A percentile compares a stretch with the other conserved stretches of the same genome.
Evolutionary conservation across 345 rosid genomes (phyloP).

Genomic region (Pistacia vera): DNA sequence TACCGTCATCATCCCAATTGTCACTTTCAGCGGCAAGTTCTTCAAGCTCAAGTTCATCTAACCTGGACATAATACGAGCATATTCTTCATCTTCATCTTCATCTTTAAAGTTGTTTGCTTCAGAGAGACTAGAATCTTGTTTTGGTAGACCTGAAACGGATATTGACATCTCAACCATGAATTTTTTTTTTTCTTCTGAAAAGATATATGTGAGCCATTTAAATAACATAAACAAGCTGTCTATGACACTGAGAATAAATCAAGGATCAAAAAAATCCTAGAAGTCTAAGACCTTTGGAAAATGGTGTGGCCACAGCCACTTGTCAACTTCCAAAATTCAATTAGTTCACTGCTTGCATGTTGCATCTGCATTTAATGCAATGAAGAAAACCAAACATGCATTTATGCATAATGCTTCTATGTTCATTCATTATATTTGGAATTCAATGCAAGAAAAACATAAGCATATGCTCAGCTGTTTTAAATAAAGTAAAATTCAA

Average conservation of each 20-base stretch:
- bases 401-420: too few relatives aligned
- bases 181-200: neutral
- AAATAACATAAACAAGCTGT: neutral
- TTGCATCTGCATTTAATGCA: too few relatives aligned
- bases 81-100: slow-evolving; percentile 64
- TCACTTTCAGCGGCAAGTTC: slow-evolving; percentile 64
- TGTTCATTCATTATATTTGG: too few relatives aligned
- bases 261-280: neutral
- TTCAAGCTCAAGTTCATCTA: slow-evolving; percentile 92
- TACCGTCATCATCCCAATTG: slow-evolving; percentile 25
- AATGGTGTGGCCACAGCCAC: too few relatives aligned
- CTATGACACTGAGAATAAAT: neutral
- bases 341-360: too few relatives aligned
- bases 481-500: neutral
- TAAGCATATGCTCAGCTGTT: neutral
- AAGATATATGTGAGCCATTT: neutral
- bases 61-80: slow-evolving; percentile 67
- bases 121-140: slow-evolving; percentile 27
- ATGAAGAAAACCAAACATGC: too few relatives aligned
- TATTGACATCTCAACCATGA: slow-evolving; percentile 2
- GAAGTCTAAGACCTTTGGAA: too few relatives aligned
- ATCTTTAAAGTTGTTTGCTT: slow-evolving; percentile 34
- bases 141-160: slow-evolving; percentile 26
- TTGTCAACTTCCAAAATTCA: too few relatives aligned
- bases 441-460: neutral